A percentile compares a stretch with the other conserved stretches of the same genome.
Evolutionary conservation across 768 basidiomycete genomes (phyloP).

Genomic region (Tricholoma bakamatsutake): DNA sequence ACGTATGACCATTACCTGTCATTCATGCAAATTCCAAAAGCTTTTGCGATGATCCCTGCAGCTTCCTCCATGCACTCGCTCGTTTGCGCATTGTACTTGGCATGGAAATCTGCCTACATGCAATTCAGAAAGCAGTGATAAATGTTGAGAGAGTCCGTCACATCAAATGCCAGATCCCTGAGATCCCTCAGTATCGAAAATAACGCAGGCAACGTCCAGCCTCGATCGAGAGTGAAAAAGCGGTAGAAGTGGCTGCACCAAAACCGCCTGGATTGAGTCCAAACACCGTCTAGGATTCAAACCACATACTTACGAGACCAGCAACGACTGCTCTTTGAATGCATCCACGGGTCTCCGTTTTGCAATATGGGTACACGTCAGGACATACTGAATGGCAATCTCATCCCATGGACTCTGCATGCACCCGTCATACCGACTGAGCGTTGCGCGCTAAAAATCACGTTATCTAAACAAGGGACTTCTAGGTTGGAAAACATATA

Average conservation of each 20-base stretch:
- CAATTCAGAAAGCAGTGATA: not conserved
- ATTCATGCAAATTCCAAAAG: constrained; percentile 84
- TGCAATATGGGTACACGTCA: constrained; percentile 66
- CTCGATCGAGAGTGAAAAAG: constrained; percentile 73
- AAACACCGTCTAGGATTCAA: not conserved
- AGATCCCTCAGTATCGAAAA: constrained; percentile 80
- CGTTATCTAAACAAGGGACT: constrained; percentile 5
- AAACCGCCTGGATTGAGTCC: not conserved
- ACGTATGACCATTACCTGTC: constrained; percentile 38
- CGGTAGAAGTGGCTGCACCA: constrained; percentile 60
- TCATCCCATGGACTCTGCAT: constrained; percentile 81
- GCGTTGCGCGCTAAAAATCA: constrained; percentile 27
- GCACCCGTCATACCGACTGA: constrained; percentile 50
- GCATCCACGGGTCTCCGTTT: constrained; percentile 65
- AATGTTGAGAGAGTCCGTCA: constrained; percentile 23
- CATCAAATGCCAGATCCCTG: constrained; percentile 81
- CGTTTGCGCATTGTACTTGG: constrained; percentile 48
- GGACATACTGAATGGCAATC: constrained; percentile 76
- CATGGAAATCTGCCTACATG: constrained; percentile 55
- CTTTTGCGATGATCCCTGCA: constrained; percentile 81
- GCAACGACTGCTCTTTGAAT: constrained; percentile 72
- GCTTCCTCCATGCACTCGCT: constrained; percentile 80
- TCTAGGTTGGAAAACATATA: constrained; percentile 18
- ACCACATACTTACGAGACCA: constrained; percentile 61
- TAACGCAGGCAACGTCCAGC: constrained; percentile 82